phyloP scores from a whole-genome alignment of 495 filamentous ascomycete genomes.

The Penicillium nucicola region DNA sequence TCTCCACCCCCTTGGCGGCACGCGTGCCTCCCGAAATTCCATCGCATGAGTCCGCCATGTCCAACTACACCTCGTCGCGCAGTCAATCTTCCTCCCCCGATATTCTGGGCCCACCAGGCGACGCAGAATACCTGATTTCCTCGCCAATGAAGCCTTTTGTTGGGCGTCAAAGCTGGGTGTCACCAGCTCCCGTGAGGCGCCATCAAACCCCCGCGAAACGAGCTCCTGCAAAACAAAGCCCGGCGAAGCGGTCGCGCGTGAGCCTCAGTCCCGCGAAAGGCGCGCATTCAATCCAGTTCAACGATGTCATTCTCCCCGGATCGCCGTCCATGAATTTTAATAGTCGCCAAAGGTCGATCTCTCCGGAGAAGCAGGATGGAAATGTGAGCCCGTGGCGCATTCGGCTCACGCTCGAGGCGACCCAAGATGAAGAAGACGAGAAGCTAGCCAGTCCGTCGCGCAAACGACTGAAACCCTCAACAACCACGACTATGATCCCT shows the following conservation, averaged over 20 bases:
- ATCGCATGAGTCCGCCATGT: conserved; percentile 23
- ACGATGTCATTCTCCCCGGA: conserved; percentile 44
- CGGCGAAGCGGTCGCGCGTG: conserved; percentile 34
- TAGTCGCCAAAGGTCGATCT: conserved; percentile 30
- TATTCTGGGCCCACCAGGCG: conserved; percentile 44
- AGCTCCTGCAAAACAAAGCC: conserved; percentile 20
- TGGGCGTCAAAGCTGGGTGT: conserved; percentile 44
- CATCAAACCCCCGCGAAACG: conserved; percentile 6
- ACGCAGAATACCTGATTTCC: conserved; percentile 44
- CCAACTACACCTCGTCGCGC: conserved; percentile 30
- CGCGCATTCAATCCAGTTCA: conserved; percentile 43
- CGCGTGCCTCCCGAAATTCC: conserved; percentile 24
- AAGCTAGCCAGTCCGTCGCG: conserved; percentile 29
- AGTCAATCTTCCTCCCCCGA: conserved; percentile 46
- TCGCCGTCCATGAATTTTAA: conserved; percentile 37
- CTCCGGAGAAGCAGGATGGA: conserved; percentile 38
- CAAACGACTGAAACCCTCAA: conserved; percentile 37
- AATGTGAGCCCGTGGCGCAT: conserved; percentile 56
- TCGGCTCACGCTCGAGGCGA: conserved; percentile 56
- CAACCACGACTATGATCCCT: conserved; percentile 52
- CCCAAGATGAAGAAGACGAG: conserved; percentile 42
- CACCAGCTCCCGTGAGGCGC: conserved; percentile 32
- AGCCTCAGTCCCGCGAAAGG: conserved; percentile 39
- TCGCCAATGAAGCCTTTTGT: conserved; percentile 41
- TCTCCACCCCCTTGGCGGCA: conserved; percentile 23